Evolutionary conservation across 805 yeast genomes (phyloP).

Genomic region (Lipomyces starkeyi): DNA sequence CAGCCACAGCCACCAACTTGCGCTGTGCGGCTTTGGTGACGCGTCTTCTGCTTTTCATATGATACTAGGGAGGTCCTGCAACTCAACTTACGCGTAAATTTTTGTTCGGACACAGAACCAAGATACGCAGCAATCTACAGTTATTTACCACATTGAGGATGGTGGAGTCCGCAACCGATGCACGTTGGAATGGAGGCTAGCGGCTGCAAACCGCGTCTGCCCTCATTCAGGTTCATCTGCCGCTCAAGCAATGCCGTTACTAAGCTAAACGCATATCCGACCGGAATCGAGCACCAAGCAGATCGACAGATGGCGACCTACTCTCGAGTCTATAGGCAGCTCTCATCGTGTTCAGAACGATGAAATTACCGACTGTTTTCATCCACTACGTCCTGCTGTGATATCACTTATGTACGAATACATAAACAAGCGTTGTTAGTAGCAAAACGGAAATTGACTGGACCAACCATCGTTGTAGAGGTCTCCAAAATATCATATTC

Average conservation of each 20-base stretch:
- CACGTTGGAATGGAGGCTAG: neutral
- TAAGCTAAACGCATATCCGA: too few relatives aligned
- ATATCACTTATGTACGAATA: neutral
- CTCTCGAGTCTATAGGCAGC: neutral
- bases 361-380: neutral
- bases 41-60: too few relatives aligned
- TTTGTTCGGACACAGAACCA: neutral
- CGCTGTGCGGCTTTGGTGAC: too few relatives aligned
- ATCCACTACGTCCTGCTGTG: neutral
- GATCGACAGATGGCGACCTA: neutral
- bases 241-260: constrained; percentile 1
- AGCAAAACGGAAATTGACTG: too few relatives aligned
- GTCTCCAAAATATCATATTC: too few relatives aligned
- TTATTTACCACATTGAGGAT: neutral
- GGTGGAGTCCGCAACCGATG: neutral
- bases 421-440: neutral
- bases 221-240: constrained; percentile 3
- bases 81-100: too few relatives aligned
- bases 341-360: neutral
- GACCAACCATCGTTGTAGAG: neutral
- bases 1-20: too few relatives aligned
- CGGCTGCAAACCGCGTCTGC: neutral
- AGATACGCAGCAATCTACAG: neutral
- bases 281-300: neutral
- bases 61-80: too few relatives aligned